phyloP scores from a whole-genome alignment of 768 basidiomycete species.

The Daedalea quercina region DNA sequence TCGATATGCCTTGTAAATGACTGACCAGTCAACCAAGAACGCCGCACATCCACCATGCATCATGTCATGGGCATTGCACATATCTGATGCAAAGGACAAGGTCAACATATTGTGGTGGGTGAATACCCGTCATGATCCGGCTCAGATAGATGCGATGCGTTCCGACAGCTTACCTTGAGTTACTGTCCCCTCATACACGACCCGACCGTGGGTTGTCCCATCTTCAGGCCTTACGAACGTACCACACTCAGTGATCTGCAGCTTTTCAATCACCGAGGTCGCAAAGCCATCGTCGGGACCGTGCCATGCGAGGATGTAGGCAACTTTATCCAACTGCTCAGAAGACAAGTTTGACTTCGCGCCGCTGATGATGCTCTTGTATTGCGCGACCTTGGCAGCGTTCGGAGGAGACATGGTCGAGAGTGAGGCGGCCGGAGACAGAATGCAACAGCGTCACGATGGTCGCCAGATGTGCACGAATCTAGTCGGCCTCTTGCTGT shows the following conservation, averaged over 20 bases:
- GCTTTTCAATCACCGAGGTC: neutral
- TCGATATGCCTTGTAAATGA: neutral
- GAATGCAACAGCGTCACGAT: too few relatives aligned
- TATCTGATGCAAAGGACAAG: slow-evolving; percentile 6
- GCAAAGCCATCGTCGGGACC: neutral
- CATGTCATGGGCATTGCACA: slow-evolving; percentile 9
- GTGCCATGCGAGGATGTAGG: slow-evolving; percentile 29
- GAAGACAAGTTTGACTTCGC: slow-evolving; percentile 40
- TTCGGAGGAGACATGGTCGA: neutral
- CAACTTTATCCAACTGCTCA: slow-evolving; percentile 44
- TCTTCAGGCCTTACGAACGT: slow-evolving; percentile 9
- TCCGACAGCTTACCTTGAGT: slow-evolving; percentile 3
- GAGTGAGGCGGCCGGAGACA: too few relatives aligned
- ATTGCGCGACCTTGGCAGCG: neutral
- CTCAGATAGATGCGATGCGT: neutral
- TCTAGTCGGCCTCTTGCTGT: too few relatives aligned
- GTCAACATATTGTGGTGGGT: too few relatives aligned
- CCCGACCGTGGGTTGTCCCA: slow-evolving; percentile 9
- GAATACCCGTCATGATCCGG: too few relatives aligned
- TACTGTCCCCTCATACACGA: slow-evolving; percentile 9
- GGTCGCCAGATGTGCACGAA: too few relatives aligned
- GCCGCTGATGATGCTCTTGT: neutral
- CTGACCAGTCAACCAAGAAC: slow-evolving; percentile 15
- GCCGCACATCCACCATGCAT: slow-evolving; percentile 15
- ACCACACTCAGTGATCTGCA: slow-evolving; percentile 5